phyloP scores from a whole-genome alignment of 139 green algal species.

The Asterochloris erici region DNA sequence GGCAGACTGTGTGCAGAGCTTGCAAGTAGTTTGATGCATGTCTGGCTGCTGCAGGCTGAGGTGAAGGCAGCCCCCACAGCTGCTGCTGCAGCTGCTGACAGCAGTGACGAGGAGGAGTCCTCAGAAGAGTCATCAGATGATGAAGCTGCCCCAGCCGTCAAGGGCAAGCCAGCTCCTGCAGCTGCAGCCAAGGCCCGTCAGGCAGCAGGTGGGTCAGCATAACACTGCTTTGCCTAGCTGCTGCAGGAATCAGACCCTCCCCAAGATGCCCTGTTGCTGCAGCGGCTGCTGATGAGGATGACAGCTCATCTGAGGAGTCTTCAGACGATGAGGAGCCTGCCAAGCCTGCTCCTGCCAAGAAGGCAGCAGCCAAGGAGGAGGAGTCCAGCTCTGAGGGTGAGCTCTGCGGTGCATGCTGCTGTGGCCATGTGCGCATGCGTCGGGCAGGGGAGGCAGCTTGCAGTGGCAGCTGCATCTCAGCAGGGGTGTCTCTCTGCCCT shows the following conservation, averaged over 20 bases:
- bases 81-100: neutral
- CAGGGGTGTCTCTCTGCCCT: neutral
- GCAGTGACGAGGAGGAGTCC: slow-evolving; percentile 6
- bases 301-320: slow-evolving; percentile 25
- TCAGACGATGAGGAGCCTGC: slow-evolving; percentile 17
- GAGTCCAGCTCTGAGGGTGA: slow-evolving; percentile 12
- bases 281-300: slow-evolving; percentile 13
- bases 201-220: neutral
- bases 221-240: neutral
- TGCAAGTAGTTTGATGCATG: neutral
- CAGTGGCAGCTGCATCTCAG: neutral
- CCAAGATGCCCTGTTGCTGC: slow-evolving; percentile 7
- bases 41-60: neutral
- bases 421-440: neutral
- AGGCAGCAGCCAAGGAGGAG: slow-evolving; percentile 18
- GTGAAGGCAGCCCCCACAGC: neutral
- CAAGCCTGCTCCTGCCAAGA: slow-evolving; percentile 6
- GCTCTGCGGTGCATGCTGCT: neutral
- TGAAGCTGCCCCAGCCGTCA: neutral
- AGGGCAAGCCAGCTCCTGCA: neutral
- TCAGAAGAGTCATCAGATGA: slow-evolving; percentile 20
- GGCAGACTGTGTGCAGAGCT: too few relatives aligned
- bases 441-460: neutral
- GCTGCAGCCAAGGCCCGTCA: neutral
- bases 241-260: neutral